Conservation (phyloP, 1,284 basidiomycete species). For the Quambalaria eucalypti region DNA sequence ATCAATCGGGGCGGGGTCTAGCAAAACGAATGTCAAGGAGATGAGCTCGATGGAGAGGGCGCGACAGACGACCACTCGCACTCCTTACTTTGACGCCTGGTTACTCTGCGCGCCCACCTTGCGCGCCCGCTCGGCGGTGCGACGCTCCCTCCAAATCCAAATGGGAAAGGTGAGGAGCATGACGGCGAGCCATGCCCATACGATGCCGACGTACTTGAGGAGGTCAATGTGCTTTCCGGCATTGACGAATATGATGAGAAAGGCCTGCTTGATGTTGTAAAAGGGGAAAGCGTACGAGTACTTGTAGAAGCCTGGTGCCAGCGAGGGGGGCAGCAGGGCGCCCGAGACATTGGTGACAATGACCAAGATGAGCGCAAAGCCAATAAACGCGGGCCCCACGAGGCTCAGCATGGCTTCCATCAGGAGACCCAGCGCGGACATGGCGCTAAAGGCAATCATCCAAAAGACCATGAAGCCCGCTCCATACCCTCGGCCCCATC, state of each 20-base stretch:
- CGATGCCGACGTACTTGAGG: slow-evolving; percentile 36
- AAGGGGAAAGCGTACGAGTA: slow-evolving; percentile 40
- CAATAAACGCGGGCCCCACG: slow-evolving; percentile 33
- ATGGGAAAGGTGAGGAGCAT: slow-evolving; percentile 32
- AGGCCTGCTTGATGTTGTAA: slow-evolving; percentile 32
- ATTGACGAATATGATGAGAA: slow-evolving; percentile 35
- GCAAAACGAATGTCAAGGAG: no score
- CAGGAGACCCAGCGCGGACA: not conserved
- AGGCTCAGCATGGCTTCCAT: slow-evolving; percentile 2
- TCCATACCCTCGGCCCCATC: slow-evolving; percentile 23
- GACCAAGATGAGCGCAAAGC: slow-evolving; percentile 27
- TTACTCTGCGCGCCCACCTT: no score
- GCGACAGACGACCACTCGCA: no score
- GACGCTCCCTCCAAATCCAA: slow-evolving; percentile 32
- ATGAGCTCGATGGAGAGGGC: no score
- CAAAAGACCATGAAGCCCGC: slow-evolving; percentile 41
- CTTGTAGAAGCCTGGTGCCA: slow-evolving; percentile 21
- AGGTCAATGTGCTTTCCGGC: slow-evolving; percentile 25
- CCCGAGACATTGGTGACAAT: slow-evolving; percentile 39
- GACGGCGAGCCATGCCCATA: slow-evolving; percentile 36
- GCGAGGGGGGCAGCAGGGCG: slow-evolving; percentile 24
- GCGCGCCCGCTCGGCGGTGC: no score
- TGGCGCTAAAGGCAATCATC: not conserved
- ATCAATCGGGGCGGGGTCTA: no score
- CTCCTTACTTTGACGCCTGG: no score